Conservation (phyloP, 2,329 filamentous ascomycete genomes). For the Diaporthe australafricana region DNA sequence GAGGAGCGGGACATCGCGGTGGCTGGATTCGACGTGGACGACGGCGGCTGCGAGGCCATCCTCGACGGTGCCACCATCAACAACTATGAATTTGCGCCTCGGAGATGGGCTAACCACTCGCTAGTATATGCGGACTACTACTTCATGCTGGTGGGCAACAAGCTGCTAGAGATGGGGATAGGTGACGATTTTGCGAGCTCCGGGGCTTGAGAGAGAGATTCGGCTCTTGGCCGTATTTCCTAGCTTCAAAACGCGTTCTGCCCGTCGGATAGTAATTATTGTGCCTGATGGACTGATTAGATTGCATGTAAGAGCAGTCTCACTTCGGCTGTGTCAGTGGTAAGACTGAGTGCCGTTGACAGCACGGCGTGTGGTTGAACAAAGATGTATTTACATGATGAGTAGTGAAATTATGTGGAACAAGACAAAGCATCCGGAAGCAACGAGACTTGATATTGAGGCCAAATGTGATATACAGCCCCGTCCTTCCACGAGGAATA, state of each 20-base stretch:
- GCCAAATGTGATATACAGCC: not conserved
- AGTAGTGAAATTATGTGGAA: not conserved
- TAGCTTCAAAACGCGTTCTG: not conserved
- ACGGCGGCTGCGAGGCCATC: conserved; percentile 54
- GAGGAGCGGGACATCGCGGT: conserved; percentile 34
- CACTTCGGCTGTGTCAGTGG: conserved; percentile 31
- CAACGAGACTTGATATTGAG: not conserved
- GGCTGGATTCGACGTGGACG: conserved; percentile 35
- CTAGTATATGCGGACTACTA: conserved; percentile 63
- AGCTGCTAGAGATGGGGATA: conserved; percentile 49
- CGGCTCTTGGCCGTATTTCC: too few species aligned
- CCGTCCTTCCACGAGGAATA: too few species aligned
- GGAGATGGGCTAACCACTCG: conserved; percentile 57
- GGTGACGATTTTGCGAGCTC: not conserved
- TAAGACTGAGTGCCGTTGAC: conserved; percentile 2
- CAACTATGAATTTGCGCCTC: conserved; percentile 57
- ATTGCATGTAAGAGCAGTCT: conserved; percentile 33
- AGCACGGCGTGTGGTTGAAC: not conserved
- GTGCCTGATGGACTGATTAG: not conserved
- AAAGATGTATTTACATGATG: not conserved
- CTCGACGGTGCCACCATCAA: conserved; percentile 59
- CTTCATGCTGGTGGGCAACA: conserved; percentile 58
- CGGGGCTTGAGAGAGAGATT: not conserved
- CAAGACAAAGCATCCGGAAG: not conserved
- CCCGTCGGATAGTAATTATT: not conserved